Base-by-base conservation (phyloP, 2,329 filamentous ascomycete genomes). In the Myriosclerotinia duriaeana region DNA sequence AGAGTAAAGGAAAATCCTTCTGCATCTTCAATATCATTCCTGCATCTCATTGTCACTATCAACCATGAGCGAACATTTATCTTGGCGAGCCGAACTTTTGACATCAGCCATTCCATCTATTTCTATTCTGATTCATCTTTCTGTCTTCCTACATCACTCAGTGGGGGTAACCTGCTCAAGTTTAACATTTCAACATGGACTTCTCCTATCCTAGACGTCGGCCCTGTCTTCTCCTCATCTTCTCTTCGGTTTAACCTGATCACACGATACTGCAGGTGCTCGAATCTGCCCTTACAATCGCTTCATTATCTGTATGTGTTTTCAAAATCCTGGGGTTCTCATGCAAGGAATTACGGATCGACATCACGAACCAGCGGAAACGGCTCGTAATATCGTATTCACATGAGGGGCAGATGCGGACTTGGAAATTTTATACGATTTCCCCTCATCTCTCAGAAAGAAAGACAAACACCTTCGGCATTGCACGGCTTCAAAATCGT, bases 231-330 rank as follows among this genome's bases (percentile, higher is more conserved):
- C 56, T 30, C 42, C 56, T 36, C 56, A 60, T 50, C 48, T 52
- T 52, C 34, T 60, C 8, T 50, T 60, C 36, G 56, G 14, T 12
- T 48, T 6, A 6, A 50, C 3, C 7, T 6, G 20, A 60, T 50
- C 58, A 50, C 38, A 22, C 44, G 58, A 50, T 60, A 50, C 58
- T 60, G 58, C 58, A 60, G 38, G 44, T 38, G 9, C 30, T 50
- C 44, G 6, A 60, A 38, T 38, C 11, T 22, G 46, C 22, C 17
- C 30, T 7, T 60, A 5, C n/a, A 36, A 50, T 36, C 5, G n/a
- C 44, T 17, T 20, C 48, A 22, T 60, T 42, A n/a, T 30, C n/a
- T 34, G 56, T 48, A 30, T 5, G 20, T 50, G 14, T 7, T 50
- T 26, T 50, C n/a, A 20, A 4, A 15, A 50, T 38, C 7, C 44